Evolutionary conservation across 2,329 filamentous ascomycete genomes (phyloP).

Genomic region (Elsinoe australis): DNA sequence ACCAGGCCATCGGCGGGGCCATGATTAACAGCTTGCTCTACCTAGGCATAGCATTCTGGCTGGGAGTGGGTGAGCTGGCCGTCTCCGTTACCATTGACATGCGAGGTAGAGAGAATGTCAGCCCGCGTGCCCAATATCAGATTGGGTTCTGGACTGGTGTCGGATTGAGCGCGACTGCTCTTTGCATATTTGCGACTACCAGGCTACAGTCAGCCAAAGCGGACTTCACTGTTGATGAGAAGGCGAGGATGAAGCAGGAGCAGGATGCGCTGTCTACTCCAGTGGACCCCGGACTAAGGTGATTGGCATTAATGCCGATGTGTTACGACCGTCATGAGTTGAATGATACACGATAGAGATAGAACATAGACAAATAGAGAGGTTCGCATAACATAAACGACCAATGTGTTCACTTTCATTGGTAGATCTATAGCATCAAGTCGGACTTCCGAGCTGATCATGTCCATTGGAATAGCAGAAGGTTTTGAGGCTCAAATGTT

Average conservation of each 20-base stretch:
- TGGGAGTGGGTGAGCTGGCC: conserved; percentile 61
- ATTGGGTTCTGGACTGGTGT: background rate
- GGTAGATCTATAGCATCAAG: no score
- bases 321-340: no score
- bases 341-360: no score
- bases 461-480: no score
- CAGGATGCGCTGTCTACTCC: no score
- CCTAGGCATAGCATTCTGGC: conserved; percentile 62
- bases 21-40: conserved; percentile 64
- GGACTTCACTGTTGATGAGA: background rate
- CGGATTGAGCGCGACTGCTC: background rate
- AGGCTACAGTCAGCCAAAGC: background rate
- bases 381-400: no score
- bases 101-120: background rate
- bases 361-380: no score
- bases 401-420: no score
- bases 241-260: background rate
- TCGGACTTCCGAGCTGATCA: no score
- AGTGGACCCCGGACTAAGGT: no score
- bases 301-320: no score
- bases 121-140: background rate
- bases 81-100: conserved; percentile 38
- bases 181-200: background rate
- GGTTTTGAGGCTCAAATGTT: no score
- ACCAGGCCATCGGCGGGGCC: conserved; percentile 65